A percentile compares a stretch with the other conserved stretches of the same genome.
phyloP scores from a whole-genome alignment of 768 basidiomycete genomes.

The Tylopilus intermedius region DNA sequence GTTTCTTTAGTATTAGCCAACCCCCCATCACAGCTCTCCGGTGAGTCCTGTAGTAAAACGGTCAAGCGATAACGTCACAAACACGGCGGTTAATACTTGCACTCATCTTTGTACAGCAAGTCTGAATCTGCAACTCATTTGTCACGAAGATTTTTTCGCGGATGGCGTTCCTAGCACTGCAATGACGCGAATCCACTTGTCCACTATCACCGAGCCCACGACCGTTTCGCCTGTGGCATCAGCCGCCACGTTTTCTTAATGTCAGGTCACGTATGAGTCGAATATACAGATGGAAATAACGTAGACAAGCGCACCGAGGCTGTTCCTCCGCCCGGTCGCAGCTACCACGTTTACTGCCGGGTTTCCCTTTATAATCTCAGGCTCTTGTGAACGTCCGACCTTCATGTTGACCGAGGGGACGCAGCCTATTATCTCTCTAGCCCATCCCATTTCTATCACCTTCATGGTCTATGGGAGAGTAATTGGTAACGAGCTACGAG shows the following conservation, averaged over 20 bases:
- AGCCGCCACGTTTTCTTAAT: slow-evolving; percentile 26
- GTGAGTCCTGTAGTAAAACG: background rate
- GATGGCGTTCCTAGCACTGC: slow-evolving; percentile 18
- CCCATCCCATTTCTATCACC: slow-evolving; percentile 15
- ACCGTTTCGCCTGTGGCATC: slow-evolving; percentile 9
- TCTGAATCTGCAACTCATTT: background rate
- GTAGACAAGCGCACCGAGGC: slow-evolving; percentile 18
- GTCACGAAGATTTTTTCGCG: slow-evolving; percentile 7
- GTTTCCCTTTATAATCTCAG: slow-evolving; percentile 23
- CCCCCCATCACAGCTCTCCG: background rate
- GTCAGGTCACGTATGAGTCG: slow-evolving; percentile 13
- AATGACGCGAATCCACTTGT: slow-evolving; percentile 12
- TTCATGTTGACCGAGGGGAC: slow-evolving; percentile 15
- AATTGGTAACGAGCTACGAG: slow-evolving; percentile 29
- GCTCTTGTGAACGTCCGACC: slow-evolving; percentile 12
- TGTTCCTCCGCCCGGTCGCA: slow-evolving; percentile 22
- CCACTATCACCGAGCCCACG: slow-evolving; percentile 13
- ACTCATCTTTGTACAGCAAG: slow-evolving; percentile 11
- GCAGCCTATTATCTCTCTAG: slow-evolving; percentile 12
- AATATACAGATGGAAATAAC: slow-evolving; percentile 16
- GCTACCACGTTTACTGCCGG: slow-evolving; percentile 20
- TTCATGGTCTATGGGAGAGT: slow-evolving; percentile 27
- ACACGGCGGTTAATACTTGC: background rate
- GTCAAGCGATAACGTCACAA: slow-evolving; percentile 3
- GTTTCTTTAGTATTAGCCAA: background rate